Evolutionary conservation across 352 stramenopile species (phyloP).

Genomic region (Globisporangium nagaii): DNA sequence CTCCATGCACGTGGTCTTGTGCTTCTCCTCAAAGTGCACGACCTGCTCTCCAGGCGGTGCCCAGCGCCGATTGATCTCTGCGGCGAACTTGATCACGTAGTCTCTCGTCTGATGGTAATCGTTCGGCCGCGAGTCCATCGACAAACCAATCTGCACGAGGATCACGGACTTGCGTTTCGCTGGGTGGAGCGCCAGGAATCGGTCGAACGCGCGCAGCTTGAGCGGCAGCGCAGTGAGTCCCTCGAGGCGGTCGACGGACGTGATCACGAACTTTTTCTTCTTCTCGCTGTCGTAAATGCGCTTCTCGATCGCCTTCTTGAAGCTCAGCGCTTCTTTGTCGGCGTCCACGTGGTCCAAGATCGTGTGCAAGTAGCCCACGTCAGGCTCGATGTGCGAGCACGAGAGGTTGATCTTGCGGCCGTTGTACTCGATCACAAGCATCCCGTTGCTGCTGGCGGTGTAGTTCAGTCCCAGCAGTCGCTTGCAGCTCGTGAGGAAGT

Average conservation of each 20-base stretch:
- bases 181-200: slow-evolving; percentile 90
- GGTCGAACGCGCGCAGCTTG: slow-evolving; percentile 95
- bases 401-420: slow-evolving; percentile 94
- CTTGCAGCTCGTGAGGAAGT: slow-evolving; percentile 90
- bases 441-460: slow-evolving; percentile 75
- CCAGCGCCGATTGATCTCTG: slow-evolving; percentile 90
- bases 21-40: slow-evolving; percentile 70
- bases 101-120: slow-evolving; percentile 92
- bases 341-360: slow-evolving; percentile 57
- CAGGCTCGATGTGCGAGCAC: slow-evolving; percentile 95
- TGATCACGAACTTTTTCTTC: slow-evolving; percentile 61
- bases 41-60: slow-evolving; percentile 43
- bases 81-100: slow-evolving; percentile 88
- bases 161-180: slow-evolving; percentile 62
- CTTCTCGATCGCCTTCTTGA: slow-evolving; percentile 32
- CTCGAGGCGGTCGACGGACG: slow-evolving; percentile 93
- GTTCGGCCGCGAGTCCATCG: slow-evolving; percentile 73
- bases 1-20: slow-evolving; percentile 60
- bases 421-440: slow-evolving; percentile 94
- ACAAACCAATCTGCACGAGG: slow-evolving; percentile 71
- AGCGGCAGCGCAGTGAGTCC: slow-evolving; percentile 94
- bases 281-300: slow-evolving; percentile 24
- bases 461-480: slow-evolving; percentile 94
- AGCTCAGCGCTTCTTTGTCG: slow-evolving; percentile 19
- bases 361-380: slow-evolving; percentile 69